Evolutionary conservation across 2,329 filamentous ascomycete species (phyloP).

Genomic region (Xylaria sp.): DNA sequence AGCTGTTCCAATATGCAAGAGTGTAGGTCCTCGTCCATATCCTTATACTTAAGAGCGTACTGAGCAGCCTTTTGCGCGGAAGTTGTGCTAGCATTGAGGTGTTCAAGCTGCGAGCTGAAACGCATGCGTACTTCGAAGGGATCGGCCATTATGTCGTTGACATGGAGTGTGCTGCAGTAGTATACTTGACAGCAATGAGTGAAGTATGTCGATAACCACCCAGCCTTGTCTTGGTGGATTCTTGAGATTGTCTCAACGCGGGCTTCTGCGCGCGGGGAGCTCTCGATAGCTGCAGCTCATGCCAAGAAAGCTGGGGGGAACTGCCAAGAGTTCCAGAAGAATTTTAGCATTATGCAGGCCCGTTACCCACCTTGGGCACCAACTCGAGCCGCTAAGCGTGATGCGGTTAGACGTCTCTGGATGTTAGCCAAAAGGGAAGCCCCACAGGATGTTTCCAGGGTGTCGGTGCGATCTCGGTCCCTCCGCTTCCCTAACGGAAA

Average conservation of each 20-base stretch:
- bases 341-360: constrained; percentile 28
- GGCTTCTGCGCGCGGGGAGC: constrained; percentile 18
- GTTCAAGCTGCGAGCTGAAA: constrained; percentile 89
- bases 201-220: background rate
- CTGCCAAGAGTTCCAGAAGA: constrained; percentile 21
- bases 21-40: constrained; percentile 97
- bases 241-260: constrained; percentile 27
- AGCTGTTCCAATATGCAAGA: constrained; percentile 97
- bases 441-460: constrained; percentile 29
- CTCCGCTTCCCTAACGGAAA: constrained; percentile 30
- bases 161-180: background rate
- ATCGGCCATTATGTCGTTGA: constrained; percentile 67
- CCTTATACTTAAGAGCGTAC: constrained; percentile 92
- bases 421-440: constrained; percentile 26
- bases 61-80: constrained; percentile 92
- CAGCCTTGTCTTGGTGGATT: constrained; percentile 2
- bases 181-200: background rate
- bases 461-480: constrained; percentile 37
- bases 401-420: constrained; percentile 4
- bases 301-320: background rate
- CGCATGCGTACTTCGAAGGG: constrained; percentile 99
- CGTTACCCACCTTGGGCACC: constrained; percentile 31
- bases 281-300: constrained; percentile 12
- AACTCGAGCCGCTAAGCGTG: background rate
- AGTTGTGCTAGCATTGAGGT: constrained; percentile 88